Base-by-base conservation (phyloP, 345 rosid species). In the Murraya paniculata region DNA sequence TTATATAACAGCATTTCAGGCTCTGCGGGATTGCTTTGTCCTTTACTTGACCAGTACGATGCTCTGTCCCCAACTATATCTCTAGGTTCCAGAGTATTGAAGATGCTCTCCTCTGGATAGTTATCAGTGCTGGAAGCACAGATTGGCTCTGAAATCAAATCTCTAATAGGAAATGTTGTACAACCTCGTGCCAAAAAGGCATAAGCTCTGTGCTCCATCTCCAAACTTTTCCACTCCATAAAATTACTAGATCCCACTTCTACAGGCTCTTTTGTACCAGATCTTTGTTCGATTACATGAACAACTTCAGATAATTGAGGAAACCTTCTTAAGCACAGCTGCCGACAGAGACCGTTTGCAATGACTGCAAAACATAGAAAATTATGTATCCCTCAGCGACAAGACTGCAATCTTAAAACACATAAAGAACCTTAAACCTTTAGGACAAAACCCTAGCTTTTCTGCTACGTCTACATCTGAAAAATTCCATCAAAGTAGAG, bases 41-140 rank as follows among this genome's bases (percentile, higher is more conserved):
- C 98, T 78, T 83, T 80, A 84, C 99, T 96, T 0, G 99, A 96
- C 99, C 99, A 96, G 85, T 96, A 96, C 1, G 95, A 96, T 78
- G 97, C 85, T 27, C 83, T 73, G 25, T 74, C n/a, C 33, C 59
- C 90, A 82, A 87, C 77, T 75, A 81, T 82, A 64, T 87, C 92
- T 48, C 86, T 79, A 55, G 77, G 87, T 28, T 84, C 94, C 72
- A 90, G 84, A 80, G 99, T 96, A 79, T 96, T 89, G 45, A 73
- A 67, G 68, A 96, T 87, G 76, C 97, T 86, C 84, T 96, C 98
- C n/a, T 77, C 89, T 0, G 95, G 98, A 85, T 78, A 86, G 73
- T 94, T 90, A 85, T 96, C 98, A 67, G 99, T 96, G 85, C 97
- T 94, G 58, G 99, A 96, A 66, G 99, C 99, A 61, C 81, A 21